Percentiles rank a stretch among this genome's conserved stretches.
Evolutionary conservation across 129 eudicot genomes (phyloP).

Genomic region (Helichrysum umbraculigerum): DNA sequence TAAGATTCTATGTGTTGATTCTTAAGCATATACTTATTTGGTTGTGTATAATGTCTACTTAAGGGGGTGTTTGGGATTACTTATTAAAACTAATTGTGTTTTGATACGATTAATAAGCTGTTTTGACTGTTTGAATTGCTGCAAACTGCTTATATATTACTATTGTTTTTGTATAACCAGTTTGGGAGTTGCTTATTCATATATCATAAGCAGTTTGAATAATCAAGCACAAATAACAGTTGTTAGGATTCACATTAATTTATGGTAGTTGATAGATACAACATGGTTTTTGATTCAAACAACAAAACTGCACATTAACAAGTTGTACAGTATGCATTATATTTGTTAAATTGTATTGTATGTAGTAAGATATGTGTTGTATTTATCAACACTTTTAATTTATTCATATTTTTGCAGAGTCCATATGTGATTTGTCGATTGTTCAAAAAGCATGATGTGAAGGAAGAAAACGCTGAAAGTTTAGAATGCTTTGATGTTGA

Average conservation of each 20-base stretch:
- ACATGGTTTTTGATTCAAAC: too few species aligned
- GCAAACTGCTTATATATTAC: neutral
- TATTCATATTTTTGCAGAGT: constrained; percentile 45
- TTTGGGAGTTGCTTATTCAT: neutral
- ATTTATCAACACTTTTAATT: too few species aligned
- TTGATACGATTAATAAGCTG: neutral
- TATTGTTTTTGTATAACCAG: neutral
- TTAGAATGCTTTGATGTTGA: constrained; percentile 53
- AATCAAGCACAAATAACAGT: neutral
- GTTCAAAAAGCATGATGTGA: constrained; percentile 69
- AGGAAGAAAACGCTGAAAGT: constrained; percentile 58
- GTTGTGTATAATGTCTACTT: neutral
- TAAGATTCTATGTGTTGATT: neutral
- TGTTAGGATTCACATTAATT: neutral
- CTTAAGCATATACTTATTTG: neutral
- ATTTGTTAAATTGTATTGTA: too few species aligned
- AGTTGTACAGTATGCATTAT: too few species aligned
- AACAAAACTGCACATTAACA: too few species aligned
- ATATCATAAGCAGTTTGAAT: neutral
- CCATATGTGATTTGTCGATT: constrained; percentile 82
- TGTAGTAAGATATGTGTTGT: too few species aligned
- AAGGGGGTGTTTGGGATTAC: neutral
- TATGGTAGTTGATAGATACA: too few species aligned
- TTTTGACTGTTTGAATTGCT: too few species aligned
- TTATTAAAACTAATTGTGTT: neutral